phyloP scores from a whole-genome alignment of 345 rosid genomes.

The Garcia nutans region DNA sequence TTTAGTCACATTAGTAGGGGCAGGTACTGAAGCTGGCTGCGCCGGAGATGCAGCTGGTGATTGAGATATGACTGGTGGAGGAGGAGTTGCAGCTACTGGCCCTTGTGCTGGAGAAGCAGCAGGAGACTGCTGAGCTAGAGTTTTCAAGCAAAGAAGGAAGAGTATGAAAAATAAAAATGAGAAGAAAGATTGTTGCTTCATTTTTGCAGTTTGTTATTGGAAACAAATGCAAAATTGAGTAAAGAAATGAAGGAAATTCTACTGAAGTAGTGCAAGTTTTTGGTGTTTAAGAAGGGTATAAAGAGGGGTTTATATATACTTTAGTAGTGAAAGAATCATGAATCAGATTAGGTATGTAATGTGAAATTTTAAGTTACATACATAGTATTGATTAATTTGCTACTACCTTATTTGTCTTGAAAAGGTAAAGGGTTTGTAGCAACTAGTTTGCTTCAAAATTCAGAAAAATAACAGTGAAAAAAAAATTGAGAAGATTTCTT shows the following conservation, averaged over 20 bases:
- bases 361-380: not conserved
- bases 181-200: not conserved
- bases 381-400: not conserved
- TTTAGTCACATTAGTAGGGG: conserved; percentile 19
- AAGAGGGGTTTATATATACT: conserved; percentile 15
- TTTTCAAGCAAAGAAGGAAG: conserved; percentile 7
- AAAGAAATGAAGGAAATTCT: not conserved
- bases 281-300: conserved; percentile 10
- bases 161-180: conserved; percentile 2
- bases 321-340: not conserved
- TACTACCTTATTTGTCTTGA: not conserved
- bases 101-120: conserved; percentile 16
- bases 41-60: conserved; percentile 20
- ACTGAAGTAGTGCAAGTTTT: not conserved
- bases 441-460: conserved; percentile 42
- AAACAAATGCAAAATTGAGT: not conserved
- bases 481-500: conserved; percentile 12
- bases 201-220: not conserved
- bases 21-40: conserved; percentile 19
- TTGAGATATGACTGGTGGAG: not conserved
- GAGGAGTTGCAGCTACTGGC: conserved; percentile 6
- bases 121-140: conserved; percentile 23
- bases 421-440: conserved; percentile 28
- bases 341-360: conserved; percentile 14
- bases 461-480: conserved; percentile 28